phyloP scores from a whole-genome alignment of 768 basidiomycete genomes.

The Podaxis pistillaris region DNA sequence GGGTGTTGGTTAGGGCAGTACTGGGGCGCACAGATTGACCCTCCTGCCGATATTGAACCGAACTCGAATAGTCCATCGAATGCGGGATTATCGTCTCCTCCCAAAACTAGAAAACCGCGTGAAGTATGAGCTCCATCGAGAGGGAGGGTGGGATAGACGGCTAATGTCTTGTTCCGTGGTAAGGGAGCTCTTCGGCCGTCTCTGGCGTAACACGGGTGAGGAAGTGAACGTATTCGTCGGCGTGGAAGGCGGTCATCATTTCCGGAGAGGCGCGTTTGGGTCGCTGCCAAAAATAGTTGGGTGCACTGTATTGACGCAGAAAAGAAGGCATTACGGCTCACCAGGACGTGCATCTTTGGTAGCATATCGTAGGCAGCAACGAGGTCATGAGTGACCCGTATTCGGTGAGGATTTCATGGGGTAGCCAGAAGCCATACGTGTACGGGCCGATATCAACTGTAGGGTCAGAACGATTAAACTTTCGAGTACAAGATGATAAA shows the following conservation, averaged over 20 bases:
- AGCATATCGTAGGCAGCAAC: slow-evolving; percentile 90
- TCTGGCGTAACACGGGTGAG: slow-evolving; percentile 87
- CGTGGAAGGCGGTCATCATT: slow-evolving; percentile 92
- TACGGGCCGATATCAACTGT: slow-evolving; percentile 71
- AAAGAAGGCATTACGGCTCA: slow-evolving; percentile 35
- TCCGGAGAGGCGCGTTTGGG: slow-evolving; percentile 69
- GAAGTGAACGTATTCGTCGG: slow-evolving; percentile 97
- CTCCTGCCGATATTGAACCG: slow-evolving; percentile 93
- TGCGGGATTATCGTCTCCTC: slow-evolving; percentile 94
- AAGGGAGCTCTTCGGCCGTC: slow-evolving; percentile 82
- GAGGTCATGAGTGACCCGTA: slow-evolving; percentile 91
- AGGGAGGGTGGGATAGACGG: not conserved
- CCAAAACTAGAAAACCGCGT: slow-evolving; percentile 46
- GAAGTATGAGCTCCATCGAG: not conserved
- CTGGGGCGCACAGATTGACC: slow-evolving; percentile 72
- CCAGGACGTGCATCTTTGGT: slow-evolving; percentile 91
- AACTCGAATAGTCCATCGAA: slow-evolving; percentile 98
- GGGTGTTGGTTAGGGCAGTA: not conserved
- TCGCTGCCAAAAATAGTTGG: slow-evolving; percentile 39
- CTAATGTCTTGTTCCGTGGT: slow-evolving; percentile 82
- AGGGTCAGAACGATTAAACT: slow-evolving; percentile 1
- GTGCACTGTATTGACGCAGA: not conserved
- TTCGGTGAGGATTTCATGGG: slow-evolving; percentile 98
- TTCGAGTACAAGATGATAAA: not conserved
- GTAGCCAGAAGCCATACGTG: slow-evolving; percentile 81